Evolutionary conservation across 164 flowering plant species (phyloP).

Genomic region (Nymphaea thermarum): DNA sequence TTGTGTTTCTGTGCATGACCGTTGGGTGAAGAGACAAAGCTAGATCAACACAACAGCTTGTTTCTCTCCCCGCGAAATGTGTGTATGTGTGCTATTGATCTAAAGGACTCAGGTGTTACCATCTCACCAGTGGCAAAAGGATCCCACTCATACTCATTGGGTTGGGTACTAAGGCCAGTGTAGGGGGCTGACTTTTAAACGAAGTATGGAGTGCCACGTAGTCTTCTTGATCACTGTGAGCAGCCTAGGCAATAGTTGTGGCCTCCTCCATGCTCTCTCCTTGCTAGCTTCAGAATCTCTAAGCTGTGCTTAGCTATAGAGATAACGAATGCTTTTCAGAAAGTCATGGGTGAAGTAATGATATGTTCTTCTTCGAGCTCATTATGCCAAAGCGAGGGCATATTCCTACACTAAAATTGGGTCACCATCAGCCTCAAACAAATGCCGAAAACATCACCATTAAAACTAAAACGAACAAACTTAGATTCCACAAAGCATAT

Average conservation of each 20-base stretch:
- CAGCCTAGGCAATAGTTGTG: conserved; percentile 30
- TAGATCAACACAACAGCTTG: no score
- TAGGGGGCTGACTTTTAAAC: conserved; percentile 31
- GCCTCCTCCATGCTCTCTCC: conserved; percentile 23
- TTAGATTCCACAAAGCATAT: no score
- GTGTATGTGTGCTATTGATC: no score
- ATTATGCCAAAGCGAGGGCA: conserved; percentile 48
- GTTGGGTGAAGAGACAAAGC: no score
- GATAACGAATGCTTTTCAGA: conserved; percentile 69
- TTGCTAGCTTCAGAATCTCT: conserved; percentile 71
- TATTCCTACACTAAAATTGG: conserved; percentile 49
- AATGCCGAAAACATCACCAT: no score
- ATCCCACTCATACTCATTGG: conserved; percentile 28
- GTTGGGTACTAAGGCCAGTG: conserved; percentile 32
- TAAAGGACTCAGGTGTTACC: no score
- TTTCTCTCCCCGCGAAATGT: no score
- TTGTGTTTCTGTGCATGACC: no score
- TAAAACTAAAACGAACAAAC: no score
- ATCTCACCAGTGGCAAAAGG: no score
- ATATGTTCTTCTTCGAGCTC: conserved; percentile 61
- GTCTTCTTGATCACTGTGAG: conserved; percentile 45
- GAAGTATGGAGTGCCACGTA: conserved; percentile 24
- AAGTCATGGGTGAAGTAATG: conserved; percentile 72
- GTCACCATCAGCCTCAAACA: neutral
- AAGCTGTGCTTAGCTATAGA: conserved; percentile 74